phyloP scores from a whole-genome alignment of 495 filamentous ascomycete species.

The Pseudoneurospora amorphoporcata region DNA sequence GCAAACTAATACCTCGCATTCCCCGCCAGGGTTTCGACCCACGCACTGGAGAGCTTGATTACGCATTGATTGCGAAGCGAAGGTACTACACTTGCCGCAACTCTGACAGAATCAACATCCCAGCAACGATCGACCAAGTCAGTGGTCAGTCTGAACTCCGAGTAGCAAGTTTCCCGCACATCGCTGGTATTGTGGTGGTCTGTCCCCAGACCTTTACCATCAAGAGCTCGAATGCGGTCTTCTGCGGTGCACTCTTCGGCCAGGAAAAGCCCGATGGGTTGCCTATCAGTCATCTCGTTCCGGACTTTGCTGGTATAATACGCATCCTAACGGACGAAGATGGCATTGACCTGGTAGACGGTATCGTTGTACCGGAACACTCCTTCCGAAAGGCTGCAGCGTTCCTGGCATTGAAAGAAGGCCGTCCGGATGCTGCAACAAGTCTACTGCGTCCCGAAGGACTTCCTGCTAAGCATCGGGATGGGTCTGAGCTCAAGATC shows the following conservation, averaged over 20 bases:
- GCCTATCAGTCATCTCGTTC: slow-evolving; percentile 69
- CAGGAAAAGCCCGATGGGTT: slow-evolving; percentile 72
- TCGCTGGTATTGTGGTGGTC: slow-evolving; percentile 91
- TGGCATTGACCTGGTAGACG: slow-evolving; percentile 68
- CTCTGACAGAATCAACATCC: slow-evolving; percentile 62
- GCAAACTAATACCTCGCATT: slow-evolving; percentile 66
- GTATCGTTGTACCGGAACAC: slow-evolving; percentile 94
- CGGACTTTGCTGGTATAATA: slow-evolving; percentile 75
- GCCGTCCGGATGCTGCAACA: slow-evolving; percentile 61
- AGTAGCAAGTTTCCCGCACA: slow-evolving; percentile 90
- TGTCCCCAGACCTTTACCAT: slow-evolving; percentile 65
- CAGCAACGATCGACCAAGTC: slow-evolving; percentile 60
- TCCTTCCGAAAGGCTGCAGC: slow-evolving; percentile 85
- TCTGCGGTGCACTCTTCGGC: slow-evolving; percentile 85
- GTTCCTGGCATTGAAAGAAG: slow-evolving; percentile 70
- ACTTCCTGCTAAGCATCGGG: slow-evolving; percentile 74
- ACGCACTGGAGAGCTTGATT: slow-evolving; percentile 57
- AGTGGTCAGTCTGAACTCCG: slow-evolving; percentile 56
- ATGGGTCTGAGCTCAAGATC: slow-evolving; percentile 82
- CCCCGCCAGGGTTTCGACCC: slow-evolving; percentile 59
- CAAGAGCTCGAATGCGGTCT: slow-evolving; percentile 87
- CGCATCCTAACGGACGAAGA: slow-evolving; percentile 78
- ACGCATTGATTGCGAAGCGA: slow-evolving; percentile 53
- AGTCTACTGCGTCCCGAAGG: slow-evolving; percentile 73
- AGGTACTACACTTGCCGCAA: slow-evolving; percentile 78